A percentile compares a stretch with the other conserved stretches of the same genome.
Evolutionary conservation across 2,329 filamentous ascomycete species (phyloP).

Genomic region (Pseudohalonectria lignicola): DNA sequence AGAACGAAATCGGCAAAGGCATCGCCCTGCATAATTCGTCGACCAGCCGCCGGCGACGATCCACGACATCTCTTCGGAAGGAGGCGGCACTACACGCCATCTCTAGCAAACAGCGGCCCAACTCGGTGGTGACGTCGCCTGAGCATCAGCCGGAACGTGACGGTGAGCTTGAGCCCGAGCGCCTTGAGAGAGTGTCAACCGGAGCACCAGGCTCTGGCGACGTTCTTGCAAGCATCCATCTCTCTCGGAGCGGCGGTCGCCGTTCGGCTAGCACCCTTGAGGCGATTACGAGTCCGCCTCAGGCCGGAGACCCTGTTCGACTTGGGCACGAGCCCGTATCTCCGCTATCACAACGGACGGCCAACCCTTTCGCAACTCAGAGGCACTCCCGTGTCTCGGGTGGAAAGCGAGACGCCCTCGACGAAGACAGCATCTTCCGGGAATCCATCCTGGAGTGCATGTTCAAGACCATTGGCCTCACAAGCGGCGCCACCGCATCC

Average conservation of each 20-base stretch:
- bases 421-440: constrained; percentile 82
- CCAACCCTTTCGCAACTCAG: constrained; percentile 46
- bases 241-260: constrained; percentile 49
- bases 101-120: constrained; percentile 29
- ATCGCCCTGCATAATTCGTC: constrained; percentile 85
- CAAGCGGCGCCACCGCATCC: constrained; percentile 52
- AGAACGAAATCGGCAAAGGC: constrained; percentile 77
- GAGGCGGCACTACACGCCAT: constrained; percentile 66
- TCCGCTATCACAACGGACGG: constrained; percentile 37
- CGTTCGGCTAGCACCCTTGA: constrained; percentile 18
- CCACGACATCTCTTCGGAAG: constrained; percentile 65
- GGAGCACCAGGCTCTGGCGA: constrained; percentile 61
- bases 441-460: constrained; percentile 90
- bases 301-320: constrained; percentile 13
- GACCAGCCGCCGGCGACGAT: constrained; percentile 54
- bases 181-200: too few species aligned
- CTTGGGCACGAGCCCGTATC: constrained; percentile 25
- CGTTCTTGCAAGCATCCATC: constrained; percentile 66
- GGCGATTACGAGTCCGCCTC: constrained; percentile 10
- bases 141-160: constrained; percentile 28
- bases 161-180: too few species aligned
- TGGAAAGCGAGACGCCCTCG: constrained; percentile 68
- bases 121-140: constrained; percentile 29
- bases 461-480: constrained; percentile 84
- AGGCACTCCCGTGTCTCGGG: constrained; percentile 36